Evolutionary conservation across 2,329 filamentous ascomycete genomes (phyloP), one percentile per base, ranked within the genome.

Genomic region (Colletotrichum spaethianum): DNA sequence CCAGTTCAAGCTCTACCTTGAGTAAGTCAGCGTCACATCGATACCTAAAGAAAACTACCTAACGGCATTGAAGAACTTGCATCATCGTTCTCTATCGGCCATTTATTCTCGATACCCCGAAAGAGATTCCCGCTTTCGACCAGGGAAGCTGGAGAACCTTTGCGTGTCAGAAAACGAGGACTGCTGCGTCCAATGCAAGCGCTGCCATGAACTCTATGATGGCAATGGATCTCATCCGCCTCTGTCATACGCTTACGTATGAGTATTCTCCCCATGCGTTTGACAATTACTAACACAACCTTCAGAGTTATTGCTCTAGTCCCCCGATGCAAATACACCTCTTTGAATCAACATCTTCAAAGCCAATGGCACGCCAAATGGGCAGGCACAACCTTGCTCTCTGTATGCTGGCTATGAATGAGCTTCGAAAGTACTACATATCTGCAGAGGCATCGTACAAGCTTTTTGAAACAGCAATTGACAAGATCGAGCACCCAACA

Each of bases 291-390:
- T 67, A 23, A 55, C 26, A n/a, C 26, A 42, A 20, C 12, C 11
- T 11, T 2, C 56, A 71, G 71, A 2, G 59, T 64, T 28, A 70
- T 73, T 20, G 71, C 67, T 1, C 20, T 73, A 1, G 67, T 67
- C 67, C 71, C n/a, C 59, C 71, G 16, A 65, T 73, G 71, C 71
- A 73, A 23, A 71, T 64, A 16, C 71, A 73, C 11, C 67, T 73
- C 18, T 65, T 71, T 23, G 59, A 73, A 26, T 59, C 62, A 31
- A 66, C 71, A 1, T 73, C 71, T 2, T 61, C 67, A 18, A 67
- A 73, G 31, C 40, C 44, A 1, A 72, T 72, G 64, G 69, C 60
- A 16, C 69, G 69, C 20, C 69, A 72, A 31, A 69, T 63, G 65
- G 69, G 69, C 36, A 57, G 64, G 23, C 69, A 68, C 31, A 72